Evolutionary conservation across 176 grass and related monocot genomes (phyloP), one percentile per base, ranked within the genome.

Genomic region (Avena eriantha): DNA sequence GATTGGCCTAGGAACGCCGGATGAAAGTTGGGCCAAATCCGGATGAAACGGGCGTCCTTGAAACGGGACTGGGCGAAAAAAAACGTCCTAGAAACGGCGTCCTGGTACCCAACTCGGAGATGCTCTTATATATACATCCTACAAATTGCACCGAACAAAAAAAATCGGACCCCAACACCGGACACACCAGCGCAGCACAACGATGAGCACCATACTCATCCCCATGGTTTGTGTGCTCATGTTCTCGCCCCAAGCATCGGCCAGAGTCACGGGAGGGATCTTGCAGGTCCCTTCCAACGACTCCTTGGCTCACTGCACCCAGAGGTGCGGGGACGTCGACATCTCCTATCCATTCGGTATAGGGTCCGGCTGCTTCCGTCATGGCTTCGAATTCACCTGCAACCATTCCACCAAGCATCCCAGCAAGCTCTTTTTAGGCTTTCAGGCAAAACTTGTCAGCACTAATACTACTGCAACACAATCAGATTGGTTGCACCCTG

Each of bases 341-440:
- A 21, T 57, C 55, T 57, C 6, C 5, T 57, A 57, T 57, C 55
- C 55, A 17, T 57, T 57, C 55, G 49, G 49, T 61, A 10, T 61
- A 65, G 61, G 61, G 24, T 0, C 24, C 24, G 61, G 24, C 24
- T 65, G 61, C 61, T 65, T 65, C 61, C 61, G 61, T 65, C 61
- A 65, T 31, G 61, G 61, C 61, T 60, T 60, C 8, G 57, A 60
- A 8, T n/a, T 60, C 57, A 60, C 57, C 8, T 60, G 57, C 57
- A 0, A 60, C 57, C 57, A 60, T n/a, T 60, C 57, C 59, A 63
- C 22, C 59, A 24, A 61, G 59, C 59, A 2, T 63, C 77, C n/a
- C n/a, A 82, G 69, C 1, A 82, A 7, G 18, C 79, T 88, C 13
- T 68, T 68, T 18, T 22, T 67, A 0, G 69, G 50, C 14, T 89